Evolutionary conservation across 2,329 filamentous ascomycete genomes (phyloP).

Genomic region (Alternaria hordeiaustralica): DNA sequence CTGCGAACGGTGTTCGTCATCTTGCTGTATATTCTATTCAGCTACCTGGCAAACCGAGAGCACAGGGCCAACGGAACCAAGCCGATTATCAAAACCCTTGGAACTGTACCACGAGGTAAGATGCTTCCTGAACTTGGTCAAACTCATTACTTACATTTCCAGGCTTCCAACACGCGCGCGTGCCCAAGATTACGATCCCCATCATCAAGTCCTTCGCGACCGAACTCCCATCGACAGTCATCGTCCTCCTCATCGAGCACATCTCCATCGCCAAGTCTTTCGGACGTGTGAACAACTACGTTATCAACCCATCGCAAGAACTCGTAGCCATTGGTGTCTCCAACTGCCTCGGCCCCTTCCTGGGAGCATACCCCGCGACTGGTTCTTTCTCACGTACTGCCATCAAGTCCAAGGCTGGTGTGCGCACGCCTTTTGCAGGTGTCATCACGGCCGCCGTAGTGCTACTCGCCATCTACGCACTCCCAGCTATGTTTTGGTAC

Average conservation of each 20-base stretch:
- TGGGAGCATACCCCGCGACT: slow-evolving; percentile 90
- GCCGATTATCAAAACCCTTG: slow-evolving; percentile 75
- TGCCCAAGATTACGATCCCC: slow-evolving; percentile 70
- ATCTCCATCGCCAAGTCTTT: slow-evolving; percentile 98
- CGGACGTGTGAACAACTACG: slow-evolving; percentile 93
- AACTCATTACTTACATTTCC: slow-evolving; percentile 5
- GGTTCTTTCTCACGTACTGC: slow-evolving; percentile 96
- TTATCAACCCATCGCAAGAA: slow-evolving; percentile 95
- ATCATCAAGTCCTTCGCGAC: slow-evolving; percentile 73
- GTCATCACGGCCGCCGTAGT: slow-evolving; percentile 87
- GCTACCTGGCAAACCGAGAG: slow-evolving; percentile 77
- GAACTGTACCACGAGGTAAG: slow-evolving; percentile 75
- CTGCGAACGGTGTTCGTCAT: slow-evolving; percentile 92
- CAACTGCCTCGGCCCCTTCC: slow-evolving; percentile 87
- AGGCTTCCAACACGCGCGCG: slow-evolving; percentile 76
- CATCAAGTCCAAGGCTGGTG: slow-evolving; percentile 96
- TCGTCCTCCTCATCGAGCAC: slow-evolving; percentile 94
- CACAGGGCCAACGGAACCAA: slow-evolving; percentile 51
- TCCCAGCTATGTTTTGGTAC: slow-evolving; percentile 91
- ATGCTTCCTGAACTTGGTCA: background rate
- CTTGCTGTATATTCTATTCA: slow-evolving; percentile 88
- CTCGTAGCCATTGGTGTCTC: slow-evolving; percentile 91
- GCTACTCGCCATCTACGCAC: slow-evolving; percentile 85
- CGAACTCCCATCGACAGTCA: slow-evolving; percentile 83
- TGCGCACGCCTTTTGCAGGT: slow-evolving; percentile 88